These are phyloP conservation scores for Pseudocercospora pini-densiflorae DNA, from an alignment of 2,329 filamentous ascomycete species.

Conservation along the genomic window DNA sequence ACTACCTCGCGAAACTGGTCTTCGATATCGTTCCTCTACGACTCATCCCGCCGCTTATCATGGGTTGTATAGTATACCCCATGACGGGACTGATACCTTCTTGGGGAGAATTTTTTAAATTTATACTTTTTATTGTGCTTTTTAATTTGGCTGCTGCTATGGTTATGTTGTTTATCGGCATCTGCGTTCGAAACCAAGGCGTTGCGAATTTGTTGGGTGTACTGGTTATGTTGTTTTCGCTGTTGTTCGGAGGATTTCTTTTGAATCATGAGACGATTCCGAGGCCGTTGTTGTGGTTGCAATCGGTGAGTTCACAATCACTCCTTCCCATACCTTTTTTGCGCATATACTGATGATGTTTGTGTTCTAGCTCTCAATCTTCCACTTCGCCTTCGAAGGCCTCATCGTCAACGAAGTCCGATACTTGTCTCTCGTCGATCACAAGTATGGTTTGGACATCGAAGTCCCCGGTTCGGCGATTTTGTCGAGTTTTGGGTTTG, in stretches of 20 bases:
- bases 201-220: constrained; percentile 94
- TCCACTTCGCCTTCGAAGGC: constrained; percentile 96
- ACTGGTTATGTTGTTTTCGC: constrained; percentile 94
- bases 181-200: constrained; percentile 87
- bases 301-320: constrained; percentile 64
- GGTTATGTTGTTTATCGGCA: constrained; percentile 95
- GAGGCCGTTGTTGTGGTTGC: constrained; percentile 81
- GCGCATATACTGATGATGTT: no score
- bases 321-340: neutral
- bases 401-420: constrained; percentile 97
- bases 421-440: constrained; percentile 84
- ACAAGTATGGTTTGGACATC: constrained; percentile 95
- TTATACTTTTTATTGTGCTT: constrained; percentile 87
- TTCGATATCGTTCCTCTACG: constrained; percentile 97
- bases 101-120: constrained; percentile 83
- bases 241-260: constrained; percentile 91
- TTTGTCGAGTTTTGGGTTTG: constrained; percentile 90
- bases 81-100: constrained; percentile 93
- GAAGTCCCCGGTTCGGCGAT: constrained; percentile 95
- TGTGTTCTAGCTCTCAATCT: constrained; percentile 91
- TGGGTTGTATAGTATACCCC: constrained; percentile 94
- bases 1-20: constrained; percentile 95
- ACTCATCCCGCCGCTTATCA: constrained; percentile 90
- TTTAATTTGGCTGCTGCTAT: constrained; percentile 95
- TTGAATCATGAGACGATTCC: constrained; percentile 96